These are phyloP conservation scores for Aaosphaeria arxii DNA, from an alignment of 2,329 filamentous ascomycete species.

Conservation along the genomic window DNA sequence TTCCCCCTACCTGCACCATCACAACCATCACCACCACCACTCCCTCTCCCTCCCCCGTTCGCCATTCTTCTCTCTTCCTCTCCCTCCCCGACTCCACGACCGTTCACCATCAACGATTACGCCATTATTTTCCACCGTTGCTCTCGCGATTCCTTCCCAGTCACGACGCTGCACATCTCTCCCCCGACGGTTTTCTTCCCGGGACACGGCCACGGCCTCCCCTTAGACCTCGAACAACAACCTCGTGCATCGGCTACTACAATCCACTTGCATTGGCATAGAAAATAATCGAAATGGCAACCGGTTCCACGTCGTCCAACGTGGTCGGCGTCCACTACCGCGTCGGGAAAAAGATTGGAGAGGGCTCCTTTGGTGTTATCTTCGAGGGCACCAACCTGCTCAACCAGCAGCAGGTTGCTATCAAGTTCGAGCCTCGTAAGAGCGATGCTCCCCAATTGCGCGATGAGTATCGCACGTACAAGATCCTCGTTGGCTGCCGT, in stretches of 20 bases:
- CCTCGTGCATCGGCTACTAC: not conserved
- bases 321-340: conserved; percentile 98
- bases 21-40: not conserved
- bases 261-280: not conserved
- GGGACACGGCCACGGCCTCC: conserved; percentile 21
- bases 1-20: too few species aligned
- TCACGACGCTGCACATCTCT: too few species aligned
- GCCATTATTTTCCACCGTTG: too few species aligned
- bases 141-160: too few species aligned
- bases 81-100: too few species aligned
- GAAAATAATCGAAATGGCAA: conserved; percentile 60
- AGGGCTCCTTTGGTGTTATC: conserved; percentile 97
- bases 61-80: too few species aligned
- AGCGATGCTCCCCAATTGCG: conserved; percentile 96
- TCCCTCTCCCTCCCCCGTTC: too few species aligned
- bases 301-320: conserved; percentile 89
- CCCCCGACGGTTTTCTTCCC: not conserved
- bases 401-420: conserved; percentile 98
- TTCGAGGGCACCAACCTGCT: conserved; percentile 98
- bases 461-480: conserved; percentile 99
- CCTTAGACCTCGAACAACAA: conserved; percentile 1
- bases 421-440: conserved; percentile 99
- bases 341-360: conserved; percentile 98
- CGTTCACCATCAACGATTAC: too few species aligned
- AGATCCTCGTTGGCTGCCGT: conserved; percentile 99